Conservation (phyloP, 2,329 filamentous ascomycete genomes). For the Albifimbria verrucaria region DNA sequence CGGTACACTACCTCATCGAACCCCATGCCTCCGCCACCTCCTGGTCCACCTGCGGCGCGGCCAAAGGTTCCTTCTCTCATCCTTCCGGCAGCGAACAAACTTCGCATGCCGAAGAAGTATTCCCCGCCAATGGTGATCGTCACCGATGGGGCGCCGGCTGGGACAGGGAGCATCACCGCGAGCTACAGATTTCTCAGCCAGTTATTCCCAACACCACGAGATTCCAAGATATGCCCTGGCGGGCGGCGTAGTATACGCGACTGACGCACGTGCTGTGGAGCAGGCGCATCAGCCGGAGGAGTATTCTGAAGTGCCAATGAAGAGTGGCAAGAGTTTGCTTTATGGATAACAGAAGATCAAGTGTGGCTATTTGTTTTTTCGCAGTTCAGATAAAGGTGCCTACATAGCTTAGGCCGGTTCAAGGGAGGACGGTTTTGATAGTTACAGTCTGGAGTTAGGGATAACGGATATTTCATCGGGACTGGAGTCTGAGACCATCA, state of each 20-base stretch:
- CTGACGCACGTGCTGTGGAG: background rate
- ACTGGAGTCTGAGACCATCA: constrained; percentile 3
- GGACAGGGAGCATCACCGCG: constrained; percentile 7
- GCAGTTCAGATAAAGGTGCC: background rate
- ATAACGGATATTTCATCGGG: background rate
- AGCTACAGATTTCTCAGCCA: constrained; percentile 27
- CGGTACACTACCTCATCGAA: background rate
- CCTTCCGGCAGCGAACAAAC: constrained; percentile 34
- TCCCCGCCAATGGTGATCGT: constrained; percentile 31
- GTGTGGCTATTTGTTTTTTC: background rate
- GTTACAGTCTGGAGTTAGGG: constrained; percentile 14
- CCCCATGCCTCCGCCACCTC: constrained; percentile 21
- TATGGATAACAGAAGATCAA: constrained; percentile 8
- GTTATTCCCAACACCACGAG: constrained; percentile 19
- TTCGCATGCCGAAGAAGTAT: constrained; percentile 39
- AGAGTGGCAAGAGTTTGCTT: constrained; percentile 31
- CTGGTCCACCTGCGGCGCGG: constrained; percentile 18
- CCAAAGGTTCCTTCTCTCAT: constrained; percentile 30
- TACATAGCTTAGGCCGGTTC: background rate
- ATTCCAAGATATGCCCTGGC: constrained; percentile 21
- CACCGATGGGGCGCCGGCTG: constrained; percentile 16
- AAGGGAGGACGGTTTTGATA: background rate
- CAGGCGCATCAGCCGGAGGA: constrained; percentile 2
- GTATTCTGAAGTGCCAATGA: constrained; percentile 26
- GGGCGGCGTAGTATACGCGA: constrained; percentile 7